A percentile compares a stretch with the other conserved stretches of the same genome.
Evolutionary conservation across 208 protist species (phyloP).

Genomic region (Acanthamoeba polyphaga): DNA sequence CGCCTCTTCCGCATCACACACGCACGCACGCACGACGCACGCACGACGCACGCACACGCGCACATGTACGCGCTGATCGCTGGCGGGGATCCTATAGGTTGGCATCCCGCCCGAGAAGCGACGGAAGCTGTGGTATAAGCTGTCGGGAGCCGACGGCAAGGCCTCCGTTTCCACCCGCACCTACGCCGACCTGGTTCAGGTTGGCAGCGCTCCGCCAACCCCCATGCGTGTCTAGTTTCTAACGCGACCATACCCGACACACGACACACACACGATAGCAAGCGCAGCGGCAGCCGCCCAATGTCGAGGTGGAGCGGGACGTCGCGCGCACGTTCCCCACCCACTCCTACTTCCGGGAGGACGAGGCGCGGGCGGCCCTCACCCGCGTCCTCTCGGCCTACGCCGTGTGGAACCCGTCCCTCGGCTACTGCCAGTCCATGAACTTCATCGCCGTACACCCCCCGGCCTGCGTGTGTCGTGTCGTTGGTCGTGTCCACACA

Average conservation of each 20-base stretch:
- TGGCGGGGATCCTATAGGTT: not conserved
- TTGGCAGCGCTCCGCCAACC: not conserved
- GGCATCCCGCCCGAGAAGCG: constrained; percentile 68
- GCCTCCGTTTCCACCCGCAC: constrained; percentile 18
- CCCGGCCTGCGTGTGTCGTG: not conserved
- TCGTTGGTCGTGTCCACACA: not conserved
- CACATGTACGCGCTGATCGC: too few species aligned
- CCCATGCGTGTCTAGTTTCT: not conserved
- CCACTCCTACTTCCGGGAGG: constrained; percentile 63
- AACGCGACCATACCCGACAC: not conserved
- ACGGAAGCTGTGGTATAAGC: constrained; percentile 70
- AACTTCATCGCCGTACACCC: constrained; percentile 69
- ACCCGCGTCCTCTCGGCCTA: constrained; percentile 71
- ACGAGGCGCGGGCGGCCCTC: constrained; percentile 11
- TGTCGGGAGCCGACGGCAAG: constrained; percentile 74
- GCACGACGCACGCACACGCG: too few species aligned
- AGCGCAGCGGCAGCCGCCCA: not conserved
- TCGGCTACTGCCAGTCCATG: constrained; percentile 78
- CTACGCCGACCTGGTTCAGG: constrained; percentile 65
- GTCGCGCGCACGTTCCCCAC: constrained; percentile 64
- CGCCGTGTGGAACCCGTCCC: constrained; percentile 37
- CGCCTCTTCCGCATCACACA: not conserved
- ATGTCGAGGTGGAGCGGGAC: constrained; percentile 46
- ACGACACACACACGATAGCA: not conserved
- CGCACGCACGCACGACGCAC: too few species aligned